A percentile compares a stretch with the other conserved stretches of the same genome.
Conservation (phyloP, 2,329 filamentous ascomycete genomes). For the Geosmithia putterillii region DNA sequence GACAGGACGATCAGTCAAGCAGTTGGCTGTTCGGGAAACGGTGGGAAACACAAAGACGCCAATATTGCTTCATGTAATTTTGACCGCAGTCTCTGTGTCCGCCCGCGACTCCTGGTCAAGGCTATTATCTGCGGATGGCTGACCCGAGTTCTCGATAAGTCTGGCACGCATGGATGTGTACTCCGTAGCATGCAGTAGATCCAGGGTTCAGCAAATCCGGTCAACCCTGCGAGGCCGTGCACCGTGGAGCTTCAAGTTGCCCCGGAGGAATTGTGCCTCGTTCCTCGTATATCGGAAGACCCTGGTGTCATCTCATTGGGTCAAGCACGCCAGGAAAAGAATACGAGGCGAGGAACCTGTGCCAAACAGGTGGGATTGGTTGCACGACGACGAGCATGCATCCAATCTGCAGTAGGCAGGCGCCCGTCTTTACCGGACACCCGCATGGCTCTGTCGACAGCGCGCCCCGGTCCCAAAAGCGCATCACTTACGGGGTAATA, state of each 20-base stretch:
- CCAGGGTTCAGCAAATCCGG: background rate
- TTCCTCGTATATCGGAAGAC: background rate
- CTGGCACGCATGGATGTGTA: background rate
- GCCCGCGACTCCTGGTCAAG: background rate
- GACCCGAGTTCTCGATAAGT: background rate
- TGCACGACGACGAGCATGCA: background rate
- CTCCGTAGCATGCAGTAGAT: background rate
- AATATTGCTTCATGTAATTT: background rate
- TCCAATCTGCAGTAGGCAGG: background rate
- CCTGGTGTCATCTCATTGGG: background rate
- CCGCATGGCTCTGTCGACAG: background rate
- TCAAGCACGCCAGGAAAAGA: background rate
- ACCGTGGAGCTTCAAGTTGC: background rate
- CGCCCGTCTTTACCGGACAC: background rate
- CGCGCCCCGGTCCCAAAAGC: background rate
- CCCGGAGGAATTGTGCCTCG: background rate
- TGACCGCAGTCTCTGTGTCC: background rate
- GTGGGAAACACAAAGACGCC: background rate
- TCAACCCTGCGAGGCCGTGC: background rate
- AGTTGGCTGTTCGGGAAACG: background rate
- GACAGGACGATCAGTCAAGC: background rate
- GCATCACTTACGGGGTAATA: background rate
- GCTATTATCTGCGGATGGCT: background rate
- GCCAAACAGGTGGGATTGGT: background rate
- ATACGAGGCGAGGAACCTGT: background rate